These are phyloP conservation scores for Fusarium scirpi DNA, from an alignment of 2,329 filamentous ascomycete species.

Conservation along the genomic window DNA sequence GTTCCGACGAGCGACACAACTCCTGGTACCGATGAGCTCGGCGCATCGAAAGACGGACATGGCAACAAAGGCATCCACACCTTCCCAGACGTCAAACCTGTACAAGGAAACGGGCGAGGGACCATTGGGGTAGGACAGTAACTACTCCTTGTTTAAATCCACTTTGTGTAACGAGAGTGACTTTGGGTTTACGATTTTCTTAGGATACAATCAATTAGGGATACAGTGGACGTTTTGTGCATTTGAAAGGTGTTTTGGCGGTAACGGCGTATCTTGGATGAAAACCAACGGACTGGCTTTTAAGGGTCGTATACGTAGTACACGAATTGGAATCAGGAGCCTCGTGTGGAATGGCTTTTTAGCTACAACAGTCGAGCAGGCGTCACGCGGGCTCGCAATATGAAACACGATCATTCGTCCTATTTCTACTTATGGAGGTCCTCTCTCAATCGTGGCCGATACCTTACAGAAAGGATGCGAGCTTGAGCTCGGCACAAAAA, in stretches of 20 bases:
- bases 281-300: slow-evolving; percentile 20
- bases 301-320: not conserved
- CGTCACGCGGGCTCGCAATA: not conserved
- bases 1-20: slow-evolving; percentile 3
- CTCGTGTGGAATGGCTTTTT: not conserved
- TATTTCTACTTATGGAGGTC: not conserved
- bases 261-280: slow-evolving; percentile 27
- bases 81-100: not conserved
- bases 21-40: not conserved
- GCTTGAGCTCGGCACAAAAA: not conserved
- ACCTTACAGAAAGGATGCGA: not conserved
- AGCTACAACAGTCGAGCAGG: not conserved
- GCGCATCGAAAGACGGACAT: not conserved
- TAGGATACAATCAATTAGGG: slow-evolving; percentile 6
- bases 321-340: slow-evolving; percentile 2
- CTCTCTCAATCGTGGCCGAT: not conserved
- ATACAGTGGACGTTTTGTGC: slow-evolving; percentile 4
- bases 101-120: not conserved
- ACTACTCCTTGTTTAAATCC: not conserved
- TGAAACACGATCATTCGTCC: not conserved
- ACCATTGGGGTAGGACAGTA: slow-evolving; percentile 20
- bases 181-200: slow-evolving; percentile 4
- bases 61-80: not conserved
- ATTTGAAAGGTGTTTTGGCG: slow-evolving; percentile 25
- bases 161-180: not conserved